phyloP scores from a whole-genome alignment of 176 grass and related monocot species.

The Ampelocalamus luodianensis region DNA sequence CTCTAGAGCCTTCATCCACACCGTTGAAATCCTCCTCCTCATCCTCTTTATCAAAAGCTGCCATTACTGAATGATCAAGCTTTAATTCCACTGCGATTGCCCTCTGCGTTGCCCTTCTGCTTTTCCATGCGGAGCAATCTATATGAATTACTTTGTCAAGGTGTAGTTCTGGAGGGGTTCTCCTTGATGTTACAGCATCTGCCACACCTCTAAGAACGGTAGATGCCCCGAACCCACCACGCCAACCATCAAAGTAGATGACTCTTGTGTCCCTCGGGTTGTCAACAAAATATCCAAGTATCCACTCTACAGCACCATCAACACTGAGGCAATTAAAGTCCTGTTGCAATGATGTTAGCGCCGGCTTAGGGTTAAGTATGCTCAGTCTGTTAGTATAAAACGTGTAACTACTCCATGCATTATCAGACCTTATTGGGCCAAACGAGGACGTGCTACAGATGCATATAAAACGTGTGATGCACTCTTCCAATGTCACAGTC shows the following conservation, averaged over 20 bases:
- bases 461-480: too few species aligned
- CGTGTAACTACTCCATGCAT: too few species aligned
- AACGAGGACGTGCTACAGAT: too few species aligned
- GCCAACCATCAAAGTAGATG: background rate
- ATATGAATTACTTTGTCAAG: background rate
- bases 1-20: too few species aligned
- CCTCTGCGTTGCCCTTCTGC: slow-evolving; percentile 7
- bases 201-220: background rate
- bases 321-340: background rate
- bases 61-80: too few species aligned
- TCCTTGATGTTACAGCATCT: background rate
- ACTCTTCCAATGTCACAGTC: too few species aligned
- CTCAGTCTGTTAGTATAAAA: too few species aligned
- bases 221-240: background rate
- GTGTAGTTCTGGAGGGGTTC: background rate
- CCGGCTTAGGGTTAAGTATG: too few species aligned
- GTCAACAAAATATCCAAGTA: background rate
- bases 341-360: background rate
- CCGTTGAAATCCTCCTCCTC: too few species aligned
- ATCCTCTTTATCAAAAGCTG: too few species aligned
- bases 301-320: background rate
- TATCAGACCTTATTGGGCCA: too few species aligned
- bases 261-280: background rate
- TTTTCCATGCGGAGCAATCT: slow-evolving; percentile 16
- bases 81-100: too few species aligned